These are phyloP conservation scores for Ophiostoma sp. DNA, from an alignment of 2,329 filamentous ascomycete genomes.

Conservation along the genomic window DNA sequence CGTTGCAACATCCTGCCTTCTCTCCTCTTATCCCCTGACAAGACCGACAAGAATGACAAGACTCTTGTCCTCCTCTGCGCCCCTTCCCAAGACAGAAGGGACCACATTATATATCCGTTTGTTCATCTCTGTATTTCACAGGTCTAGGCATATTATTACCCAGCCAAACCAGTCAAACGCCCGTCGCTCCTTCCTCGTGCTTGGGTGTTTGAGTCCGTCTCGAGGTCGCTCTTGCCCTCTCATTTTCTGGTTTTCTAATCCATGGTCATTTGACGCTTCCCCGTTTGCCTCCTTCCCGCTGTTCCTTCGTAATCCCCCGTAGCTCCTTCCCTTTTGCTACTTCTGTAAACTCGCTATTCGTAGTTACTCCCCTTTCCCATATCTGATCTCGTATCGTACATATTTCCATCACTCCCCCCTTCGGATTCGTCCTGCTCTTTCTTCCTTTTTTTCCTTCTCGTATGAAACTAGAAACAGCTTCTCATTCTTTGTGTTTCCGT, in stretches of 20 bases:
- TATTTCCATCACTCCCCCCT: constrained; percentile 17
- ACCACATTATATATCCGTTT: constrained; percentile 3
- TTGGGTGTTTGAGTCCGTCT: neutral
- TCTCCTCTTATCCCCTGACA: neutral
- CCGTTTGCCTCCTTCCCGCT: neutral
- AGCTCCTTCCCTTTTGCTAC: constrained; percentile 14
- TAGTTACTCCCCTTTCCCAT: constrained; percentile 6
- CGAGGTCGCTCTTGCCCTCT: neutral
- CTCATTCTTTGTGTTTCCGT: constrained; percentile 14
- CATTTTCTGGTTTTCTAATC: neutral
- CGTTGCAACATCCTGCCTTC: neutral
- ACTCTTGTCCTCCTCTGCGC: constrained; percentile 14
- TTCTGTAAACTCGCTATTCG: neutral
- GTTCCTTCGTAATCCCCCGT: constrained; percentile 11
- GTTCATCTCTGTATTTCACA: neutral
- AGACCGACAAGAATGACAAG: constrained; percentile 10
- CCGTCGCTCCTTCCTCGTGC: neutral
- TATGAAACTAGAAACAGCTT: constrained; percentile 15
- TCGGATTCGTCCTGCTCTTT: constrained; percentile 12
- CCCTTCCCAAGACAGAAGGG: constrained; percentile 5
- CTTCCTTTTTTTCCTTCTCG: constrained; percentile 7
- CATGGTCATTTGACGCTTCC: constrained; percentile 7
- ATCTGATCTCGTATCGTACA: neutral
- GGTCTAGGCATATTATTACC: neutral
- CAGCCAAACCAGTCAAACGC: neutral